These are phyloP conservation scores for Didymella sp. DNA, from an alignment of 2,329 filamentous ascomycete species.

Conservation along the genomic window DNA sequence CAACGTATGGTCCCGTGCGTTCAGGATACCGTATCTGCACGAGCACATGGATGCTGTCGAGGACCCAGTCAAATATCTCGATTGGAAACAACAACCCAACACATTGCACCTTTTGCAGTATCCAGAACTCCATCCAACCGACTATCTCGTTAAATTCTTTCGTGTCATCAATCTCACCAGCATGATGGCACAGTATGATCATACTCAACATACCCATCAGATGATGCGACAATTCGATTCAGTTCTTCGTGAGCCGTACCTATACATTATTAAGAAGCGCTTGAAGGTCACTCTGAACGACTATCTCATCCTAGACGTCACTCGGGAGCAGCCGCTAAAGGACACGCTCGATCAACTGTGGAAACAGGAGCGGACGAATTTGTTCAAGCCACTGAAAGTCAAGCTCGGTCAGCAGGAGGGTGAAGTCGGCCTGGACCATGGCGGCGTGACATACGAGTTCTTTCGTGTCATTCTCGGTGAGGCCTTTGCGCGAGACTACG, in stretches of 20 bases:
- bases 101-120: constrained; percentile 79
- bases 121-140: constrained; percentile 77
- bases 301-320: constrained; percentile 55
- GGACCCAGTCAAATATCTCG: constrained; percentile 73
- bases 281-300: constrained; percentile 48
- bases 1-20: constrained; percentile 67
- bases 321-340: constrained; percentile 50
- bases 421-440: constrained; percentile 90
- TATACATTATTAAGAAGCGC: constrained; percentile 38
- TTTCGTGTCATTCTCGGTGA: constrained; percentile 85
- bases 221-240: constrained; percentile 38
- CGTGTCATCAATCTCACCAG: constrained; percentile 84
- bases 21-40: constrained; percentile 76
- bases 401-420: constrained; percentile 79
- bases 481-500: constrained; percentile 78
- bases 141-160: constrained; percentile 81
- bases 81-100: constrained; percentile 67
- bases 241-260: constrained; percentile 34
- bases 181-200: constrained; percentile 81
- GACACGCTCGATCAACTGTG: constrained; percentile 81
- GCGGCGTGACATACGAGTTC: constrained; percentile 95
- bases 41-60: constrained; percentile 77
- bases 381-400: constrained; percentile 86
- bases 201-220: constrained; percentile 37
- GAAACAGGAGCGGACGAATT: constrained; percentile 80